Conservation (phyloP, 2,329 filamentous ascomycete genomes). For the Pseudogymnoascus sp. region DNA sequence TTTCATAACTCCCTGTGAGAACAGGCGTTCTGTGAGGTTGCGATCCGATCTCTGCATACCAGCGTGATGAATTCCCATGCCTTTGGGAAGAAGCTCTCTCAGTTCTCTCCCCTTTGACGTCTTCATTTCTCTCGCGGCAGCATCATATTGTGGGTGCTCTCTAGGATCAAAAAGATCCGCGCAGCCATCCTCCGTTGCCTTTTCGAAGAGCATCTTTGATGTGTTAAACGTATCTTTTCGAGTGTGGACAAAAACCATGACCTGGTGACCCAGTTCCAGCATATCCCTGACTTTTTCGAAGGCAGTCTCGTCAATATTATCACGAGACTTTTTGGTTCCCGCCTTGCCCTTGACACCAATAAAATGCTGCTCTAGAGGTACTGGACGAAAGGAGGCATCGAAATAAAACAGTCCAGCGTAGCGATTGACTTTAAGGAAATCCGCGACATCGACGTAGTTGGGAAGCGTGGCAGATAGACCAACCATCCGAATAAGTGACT, state of each 20-base stretch:
- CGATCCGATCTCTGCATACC: slow-evolving; percentile 92
- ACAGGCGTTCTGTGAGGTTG: slow-evolving; percentile 91
- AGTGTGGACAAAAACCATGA: slow-evolving; percentile 99
- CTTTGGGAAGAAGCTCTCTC: slow-evolving; percentile 80
- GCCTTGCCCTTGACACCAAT: slow-evolving; percentile 91
- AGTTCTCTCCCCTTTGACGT: slow-evolving; percentile 78
- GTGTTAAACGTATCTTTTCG: slow-evolving; percentile 88
- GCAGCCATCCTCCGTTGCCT: slow-evolving; percentile 73
- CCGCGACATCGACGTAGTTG: slow-evolving; percentile 93
- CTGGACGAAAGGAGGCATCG: slow-evolving; percentile 88
- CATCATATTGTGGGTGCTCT: slow-evolving; percentile 69
- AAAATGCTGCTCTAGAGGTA: slow-evolving; percentile 95
- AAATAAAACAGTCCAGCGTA: slow-evolving; percentile 94
- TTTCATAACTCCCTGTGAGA: slow-evolving; percentile 85
- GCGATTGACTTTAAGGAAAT: slow-evolving; percentile 94
- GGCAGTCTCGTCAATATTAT: slow-evolving; percentile 78
- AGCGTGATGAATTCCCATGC: slow-evolving; percentile 90
- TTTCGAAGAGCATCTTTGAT: slow-evolving; percentile 76
- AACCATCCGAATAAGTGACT: slow-evolving; percentile 92
- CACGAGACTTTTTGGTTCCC: slow-evolving; percentile 69
- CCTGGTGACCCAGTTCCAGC: slow-evolving; percentile 83
- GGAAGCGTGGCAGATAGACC: slow-evolving; percentile 92
- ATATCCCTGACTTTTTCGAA: slow-evolving; percentile 96
- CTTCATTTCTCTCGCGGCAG: slow-evolving; percentile 76
- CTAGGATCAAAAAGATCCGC: slow-evolving; percentile 76